Evolutionary conservation across 345 rosid species (phyloP), one percentile per base, ranked within the genome.

Genomic region (Citrus maxima): DNA sequence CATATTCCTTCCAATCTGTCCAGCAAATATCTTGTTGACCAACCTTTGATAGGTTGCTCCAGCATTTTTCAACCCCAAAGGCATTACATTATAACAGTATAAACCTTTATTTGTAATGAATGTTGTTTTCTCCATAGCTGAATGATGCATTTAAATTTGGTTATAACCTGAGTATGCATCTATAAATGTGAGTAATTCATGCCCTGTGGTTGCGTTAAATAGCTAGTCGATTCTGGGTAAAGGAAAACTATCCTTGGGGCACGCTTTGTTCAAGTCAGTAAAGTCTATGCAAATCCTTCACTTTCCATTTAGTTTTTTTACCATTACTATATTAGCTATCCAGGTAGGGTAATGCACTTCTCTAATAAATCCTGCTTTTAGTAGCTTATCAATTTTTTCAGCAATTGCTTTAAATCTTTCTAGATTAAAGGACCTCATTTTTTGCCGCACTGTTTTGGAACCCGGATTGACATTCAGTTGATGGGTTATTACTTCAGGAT

Each of bases 401-500:
- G 4, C 4, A 12, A 42, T 12, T 42, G 16, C 51, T 42, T 10
- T 10, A 18, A 2, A 42, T 12, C 5, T 12, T 10, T 42, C 0
- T 12, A 0, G 4, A 42, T 42, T 12, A 3, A 42, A 10, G 0
- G 1, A 10, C 12, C 51, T 42, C 16, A 12, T 42, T 42, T 34
- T 42, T 42, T 42, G 1, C 0, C 0, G 1, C 2, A 10, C 4
- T 42, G 0, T 14, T 42, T 42, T 42, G 0, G 13, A 12, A 42
- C 16, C 1, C 0, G 1, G 16, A 42, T 10, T 42, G 13, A 42
- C 51, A 42, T 42, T 3, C 0, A 42, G 4, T 42, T 3, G 4
- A 42, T 42, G 4, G 51, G 12, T 1, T 3, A 42, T 42, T 42
- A 42, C 51, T 42, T 10, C 4, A 42, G 0, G 13, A 10, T 42